Percentiles rank a stretch among this genome's conserved stretches.
These are phyloP conservation scores for Ophiocordyceps robertsii DNA, from an alignment of 2,329 filamentous ascomycete species.

Conservation along the genomic window DNA sequence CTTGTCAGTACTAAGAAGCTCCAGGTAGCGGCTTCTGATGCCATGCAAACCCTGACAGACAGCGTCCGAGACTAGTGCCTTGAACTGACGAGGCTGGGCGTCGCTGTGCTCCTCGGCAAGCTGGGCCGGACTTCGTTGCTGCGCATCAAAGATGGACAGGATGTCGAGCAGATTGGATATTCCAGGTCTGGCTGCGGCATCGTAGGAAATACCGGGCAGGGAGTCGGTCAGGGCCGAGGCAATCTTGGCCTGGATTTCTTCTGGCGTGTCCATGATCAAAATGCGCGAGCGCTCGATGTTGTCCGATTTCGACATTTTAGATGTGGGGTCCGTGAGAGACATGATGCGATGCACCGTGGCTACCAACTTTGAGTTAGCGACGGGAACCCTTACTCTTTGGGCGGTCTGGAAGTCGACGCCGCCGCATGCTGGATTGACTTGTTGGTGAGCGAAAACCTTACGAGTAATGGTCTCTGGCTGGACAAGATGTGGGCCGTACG, in stretches of 20 bases:
- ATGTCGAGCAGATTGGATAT: slow-evolving; percentile 81
- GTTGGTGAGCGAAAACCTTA: no score
- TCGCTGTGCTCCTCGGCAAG: slow-evolving; percentile 25
- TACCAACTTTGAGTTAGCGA: slow-evolving; percentile 16
- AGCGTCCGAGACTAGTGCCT: slow-evolving; percentile 42
- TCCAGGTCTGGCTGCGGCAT: slow-evolving; percentile 56
- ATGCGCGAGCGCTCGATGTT: slow-evolving; percentile 61
- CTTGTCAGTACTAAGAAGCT: slow-evolving; percentile 28
- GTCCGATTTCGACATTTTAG: slow-evolving; percentile 94
- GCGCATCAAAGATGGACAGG: slow-evolving; percentile 51
- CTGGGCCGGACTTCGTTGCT: slow-evolving; percentile 22
- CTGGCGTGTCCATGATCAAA: slow-evolving; percentile 58
- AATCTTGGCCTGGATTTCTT: slow-evolving; percentile 56
- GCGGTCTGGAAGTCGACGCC: no score
- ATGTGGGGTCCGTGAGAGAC: slow-evolving; percentile 64
- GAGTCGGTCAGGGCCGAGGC: slow-evolving; percentile 67
- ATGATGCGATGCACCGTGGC: slow-evolving; percentile 77
- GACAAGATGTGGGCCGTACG: slow-evolving; percentile 50
- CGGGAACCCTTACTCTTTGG: no score
- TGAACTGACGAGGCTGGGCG: slow-evolving; percentile 23
- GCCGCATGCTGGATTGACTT: no score
- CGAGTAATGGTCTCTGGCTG: slow-evolving; percentile 60
- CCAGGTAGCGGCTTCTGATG: slow-evolving; percentile 42
- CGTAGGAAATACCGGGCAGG: slow-evolving; percentile 52
- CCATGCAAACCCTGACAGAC: slow-evolving; percentile 38